Conservation (phyloP, 108 stramenopile genomes). For the Skeletonema grethae region DNA sequence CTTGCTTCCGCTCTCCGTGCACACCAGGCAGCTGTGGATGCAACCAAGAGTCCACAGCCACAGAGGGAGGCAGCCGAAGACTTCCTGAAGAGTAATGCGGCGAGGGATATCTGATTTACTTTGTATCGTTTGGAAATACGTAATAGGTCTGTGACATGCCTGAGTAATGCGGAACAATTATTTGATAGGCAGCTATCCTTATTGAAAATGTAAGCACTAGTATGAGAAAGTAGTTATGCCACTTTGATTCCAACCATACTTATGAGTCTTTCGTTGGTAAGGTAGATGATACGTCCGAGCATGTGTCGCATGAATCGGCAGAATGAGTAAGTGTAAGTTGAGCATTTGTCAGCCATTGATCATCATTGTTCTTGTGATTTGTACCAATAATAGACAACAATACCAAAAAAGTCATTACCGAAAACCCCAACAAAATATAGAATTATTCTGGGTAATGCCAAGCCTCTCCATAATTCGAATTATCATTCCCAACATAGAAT, state of each 20-base stretch:
- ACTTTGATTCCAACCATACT: too few species aligned
- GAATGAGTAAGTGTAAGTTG: background rate
- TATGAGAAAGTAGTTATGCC: too few species aligned
- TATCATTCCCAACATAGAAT: slow-evolving; percentile 27
- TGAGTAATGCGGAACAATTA: too few species aligned
- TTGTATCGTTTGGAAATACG: too few species aligned
- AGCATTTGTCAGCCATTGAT: background rate
- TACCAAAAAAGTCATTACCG: slow-evolving; percentile 25
- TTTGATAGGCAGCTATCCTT: too few species aligned
- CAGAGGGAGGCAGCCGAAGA: background rate
- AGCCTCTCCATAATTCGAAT: slow-evolving; percentile 33
- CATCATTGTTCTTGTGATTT: background rate
- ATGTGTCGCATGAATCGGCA: too few species aligned
- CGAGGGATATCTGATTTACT: too few species aligned
- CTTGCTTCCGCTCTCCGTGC: background rate
- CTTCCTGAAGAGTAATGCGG: too few species aligned
- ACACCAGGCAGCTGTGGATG: background rate
- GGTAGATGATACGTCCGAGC: too few species aligned
- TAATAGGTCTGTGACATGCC: too few species aligned
- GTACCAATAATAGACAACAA: slow-evolving; percentile 37
- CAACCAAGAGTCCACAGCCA: background rate
- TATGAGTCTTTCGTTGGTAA: too few species aligned
- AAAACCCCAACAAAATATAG: slow-evolving; percentile 38
- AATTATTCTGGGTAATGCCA: slow-evolving; percentile 43
- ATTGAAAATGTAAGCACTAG: too few species aligned